These are phyloP conservation scores for Grifola frondosa DNA, from an alignment of 1,284 basidiomycete genomes.

Conservation along the genomic window DNA sequence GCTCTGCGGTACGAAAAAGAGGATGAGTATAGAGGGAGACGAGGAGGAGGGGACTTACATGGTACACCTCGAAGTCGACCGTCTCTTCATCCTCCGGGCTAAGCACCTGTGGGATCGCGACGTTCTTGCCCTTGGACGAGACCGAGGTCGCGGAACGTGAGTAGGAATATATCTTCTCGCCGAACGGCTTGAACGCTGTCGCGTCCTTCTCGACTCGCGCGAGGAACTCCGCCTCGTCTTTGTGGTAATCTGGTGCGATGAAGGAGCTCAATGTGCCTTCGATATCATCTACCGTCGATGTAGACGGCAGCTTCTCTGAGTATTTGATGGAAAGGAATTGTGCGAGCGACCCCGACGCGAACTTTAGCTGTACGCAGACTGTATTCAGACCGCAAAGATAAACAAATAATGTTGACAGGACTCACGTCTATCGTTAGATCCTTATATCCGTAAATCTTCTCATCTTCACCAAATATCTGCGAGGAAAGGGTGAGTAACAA, in stretches of 20 bases:
- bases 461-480: conserved; percentile 92
- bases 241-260: conserved; percentile 76
- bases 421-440: conserved; percentile 80
- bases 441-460: conserved; percentile 94
- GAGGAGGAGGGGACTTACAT: conserved; percentile 51
- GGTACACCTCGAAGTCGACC: conserved; percentile 82
- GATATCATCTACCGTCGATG: conserved; percentile 86
- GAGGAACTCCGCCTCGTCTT: conserved; percentile 63
- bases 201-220: conserved; percentile 74
- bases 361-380: conserved; percentile 59
- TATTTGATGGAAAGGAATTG: conserved; percentile 76
- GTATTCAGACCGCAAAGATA: too few relatives aligned
- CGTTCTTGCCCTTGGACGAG: conserved; percentile 45
- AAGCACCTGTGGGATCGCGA: conserved; percentile 35
- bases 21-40: too few relatives aligned
- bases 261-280: conserved; percentile 77
- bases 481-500: neutral
- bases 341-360: conserved; percentile 84
- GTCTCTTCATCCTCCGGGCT: conserved; percentile 57
- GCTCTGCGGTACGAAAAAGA: conserved; percentile 38
- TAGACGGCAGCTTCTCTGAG: conserved; percentile 63
- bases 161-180: conserved; percentile 78
- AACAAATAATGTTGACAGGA: too few relatives aligned
- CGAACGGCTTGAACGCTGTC: conserved; percentile 71
- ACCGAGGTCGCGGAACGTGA: conserved; percentile 46